Conservation (phyloP, 257 asterid genomes). For the Petrea volubilis region DNA sequence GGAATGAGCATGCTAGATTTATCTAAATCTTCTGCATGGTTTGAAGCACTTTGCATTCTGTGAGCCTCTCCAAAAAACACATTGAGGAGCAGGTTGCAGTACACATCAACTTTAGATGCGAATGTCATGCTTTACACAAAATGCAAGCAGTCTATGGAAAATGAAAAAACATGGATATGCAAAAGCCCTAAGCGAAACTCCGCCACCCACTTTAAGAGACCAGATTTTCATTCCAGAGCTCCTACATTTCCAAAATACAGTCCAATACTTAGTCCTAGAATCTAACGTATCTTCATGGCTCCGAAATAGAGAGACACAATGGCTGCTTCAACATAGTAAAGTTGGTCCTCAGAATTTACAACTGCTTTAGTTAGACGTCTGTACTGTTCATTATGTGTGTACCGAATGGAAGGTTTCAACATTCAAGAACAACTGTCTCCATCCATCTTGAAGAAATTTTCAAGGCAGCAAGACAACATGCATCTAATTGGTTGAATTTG, state of each 20-base stretch:
- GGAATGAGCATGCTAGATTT: constrained; percentile 3
- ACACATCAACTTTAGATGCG: background rate
- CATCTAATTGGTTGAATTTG: background rate
- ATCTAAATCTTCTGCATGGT: background rate
- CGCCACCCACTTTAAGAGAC: background rate
- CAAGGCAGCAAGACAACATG: background rate
- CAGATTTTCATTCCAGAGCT: background rate
- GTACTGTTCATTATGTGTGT: background rate
- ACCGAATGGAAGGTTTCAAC: background rate
- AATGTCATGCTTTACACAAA: background rate
- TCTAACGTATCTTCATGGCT: background rate
- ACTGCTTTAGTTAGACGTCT: background rate
- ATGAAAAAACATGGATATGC: background rate
- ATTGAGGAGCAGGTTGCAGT: background rate
- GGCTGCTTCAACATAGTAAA: background rate
- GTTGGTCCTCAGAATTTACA: background rate
- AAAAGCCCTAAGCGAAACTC: background rate
- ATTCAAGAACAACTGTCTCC: background rate
- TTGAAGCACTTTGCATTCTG: background rate
- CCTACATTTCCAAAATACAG: background rate
- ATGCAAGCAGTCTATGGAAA: background rate
- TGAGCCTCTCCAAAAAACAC: background rate
- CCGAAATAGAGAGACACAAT: background rate
- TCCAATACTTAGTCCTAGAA: background rate
- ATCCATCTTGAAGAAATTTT: background rate